Evolutionary conservation across 805 yeast genomes (phyloP), one percentile per base, ranked within the genome.

Genomic region (Zygosaccharomyces gambellarensis): DNA sequence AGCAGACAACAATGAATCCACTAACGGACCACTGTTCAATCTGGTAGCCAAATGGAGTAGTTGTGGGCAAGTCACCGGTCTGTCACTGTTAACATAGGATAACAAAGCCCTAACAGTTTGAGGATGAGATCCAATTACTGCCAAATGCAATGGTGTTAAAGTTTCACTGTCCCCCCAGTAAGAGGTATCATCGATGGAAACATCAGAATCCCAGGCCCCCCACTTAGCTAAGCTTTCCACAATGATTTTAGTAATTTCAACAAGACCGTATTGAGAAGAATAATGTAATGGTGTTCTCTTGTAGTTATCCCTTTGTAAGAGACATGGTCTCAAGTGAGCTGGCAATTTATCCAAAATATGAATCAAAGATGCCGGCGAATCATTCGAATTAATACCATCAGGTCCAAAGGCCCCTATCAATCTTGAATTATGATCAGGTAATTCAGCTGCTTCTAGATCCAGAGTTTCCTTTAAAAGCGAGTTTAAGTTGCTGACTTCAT

Each of bases 261-360:
- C 80, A 48, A 90, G 72, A 0, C 97, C 97, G 64, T 82, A 89
- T 59, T 88, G 94, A 2, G 94, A 83, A 17, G 95, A 83, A 65
- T 90, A 90, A 69, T 92, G 97, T 48, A 92, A 71, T 0, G 97
- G 96, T 0, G 96, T 86, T 52, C 97, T 77, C 53, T 75, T 75
- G 62, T 88, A 87, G 50, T 79, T 82, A 64, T 90, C 98, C 39
- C 77, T 79, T 45, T 85, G 83, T 42, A 83, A 68, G 21, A 90
- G 71, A 2, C 78, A 75, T 22, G 75, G 69, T 51, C 82, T 76
- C 52, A 80, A 70, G 53, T 75, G 77, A 1, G 75, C 73, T 1
- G 80, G 81, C 19, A 89, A 65, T 41, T 76, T 74, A 12, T 75
- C 71, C 47, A 90, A 73, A 29, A 89, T 74, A 61, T 81, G 80